These are phyloP conservation scores for Jaapia argillacea DNA, from an alignment of 768 basidiomycete genomes.

Conservation along the genomic window DNA sequence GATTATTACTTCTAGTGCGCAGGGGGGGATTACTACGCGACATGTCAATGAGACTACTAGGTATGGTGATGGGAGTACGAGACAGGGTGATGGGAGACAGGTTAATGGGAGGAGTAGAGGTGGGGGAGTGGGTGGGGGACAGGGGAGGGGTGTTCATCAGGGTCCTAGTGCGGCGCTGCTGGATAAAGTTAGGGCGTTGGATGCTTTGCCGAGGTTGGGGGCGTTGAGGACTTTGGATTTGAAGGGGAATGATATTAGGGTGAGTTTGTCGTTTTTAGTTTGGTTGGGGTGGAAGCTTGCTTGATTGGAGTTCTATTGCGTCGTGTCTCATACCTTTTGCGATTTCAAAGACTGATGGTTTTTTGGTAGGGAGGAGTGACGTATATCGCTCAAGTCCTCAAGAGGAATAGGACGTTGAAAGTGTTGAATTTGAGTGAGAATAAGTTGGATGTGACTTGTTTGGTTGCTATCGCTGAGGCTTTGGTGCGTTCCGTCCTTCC, in stretches of 20 bases:
- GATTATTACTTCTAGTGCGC: conserved; percentile 50
- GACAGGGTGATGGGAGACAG: no score
- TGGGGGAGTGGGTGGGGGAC: conserved; percentile 2
- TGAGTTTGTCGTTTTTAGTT: conserved; percentile 27
- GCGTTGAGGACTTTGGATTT: conserved; percentile 84
- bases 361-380: conserved; percentile 68
- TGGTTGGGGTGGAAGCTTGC: neutral
- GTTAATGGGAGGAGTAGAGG: conserved; percentile 7
- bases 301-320: conserved; percentile 1
- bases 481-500: conserved; percentile 42
- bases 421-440: conserved; percentile 93
- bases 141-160: conserved; percentile 15
- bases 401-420: conserved; percentile 91
- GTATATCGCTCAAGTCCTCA: conserved; percentile 91
- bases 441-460: conserved; percentile 74
- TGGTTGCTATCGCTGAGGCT: conserved; percentile 80
- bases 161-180: conserved; percentile 70
- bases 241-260: conserved; percentile 85
- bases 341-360: conserved; percentile 1
- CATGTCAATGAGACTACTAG: no score
- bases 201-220: conserved; percentile 77
- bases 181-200: conserved; percentile 85
- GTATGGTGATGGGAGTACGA: no score
- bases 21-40: conserved; percentile 40
- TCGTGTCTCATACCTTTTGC: conserved; percentile 5